A percentile compares a stretch with the other conserved stretches of the same genome.
Conservation (phyloP, 2,329 filamentous ascomycete species). For the Sclerotinia sclerotiorum region DNA sequence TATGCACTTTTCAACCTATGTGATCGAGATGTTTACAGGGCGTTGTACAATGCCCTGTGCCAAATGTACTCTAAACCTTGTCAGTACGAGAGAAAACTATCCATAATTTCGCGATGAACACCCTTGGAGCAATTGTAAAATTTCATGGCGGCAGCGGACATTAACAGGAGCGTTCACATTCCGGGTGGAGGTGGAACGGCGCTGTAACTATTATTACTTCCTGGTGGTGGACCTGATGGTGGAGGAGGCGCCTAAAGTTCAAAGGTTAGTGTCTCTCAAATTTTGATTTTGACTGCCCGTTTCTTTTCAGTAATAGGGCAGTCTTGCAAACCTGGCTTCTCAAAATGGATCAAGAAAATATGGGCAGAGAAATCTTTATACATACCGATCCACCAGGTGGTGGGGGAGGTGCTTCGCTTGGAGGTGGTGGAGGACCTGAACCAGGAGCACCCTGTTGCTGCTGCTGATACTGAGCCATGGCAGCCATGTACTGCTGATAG, state of each 20-base stretch:
- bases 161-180: constrained; percentile 40
- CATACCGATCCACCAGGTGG: constrained; percentile 52
- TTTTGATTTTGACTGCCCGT: neutral
- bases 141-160: neutral
- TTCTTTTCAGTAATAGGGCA: no score
- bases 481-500: constrained; percentile 70
- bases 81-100: constrained; percentile 9
- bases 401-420: constrained; percentile 53
- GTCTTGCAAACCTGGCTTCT: constrained; percentile 12
- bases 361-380: constrained; percentile 12
- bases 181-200: constrained; percentile 57
- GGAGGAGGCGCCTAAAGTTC: constrained; percentile 53
- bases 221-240: constrained; percentile 54
- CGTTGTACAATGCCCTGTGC: no score
- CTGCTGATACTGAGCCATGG: constrained; percentile 51
- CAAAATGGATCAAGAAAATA: constrained; percentile 8
- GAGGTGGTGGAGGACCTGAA: constrained; percentile 54
- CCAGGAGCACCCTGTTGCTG: constrained; percentile 45
- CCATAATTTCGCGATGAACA: constrained; percentile 1
- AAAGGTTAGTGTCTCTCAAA: constrained; percentile 23
- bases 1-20: constrained; percentile 1
- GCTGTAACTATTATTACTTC: constrained; percentile 55
- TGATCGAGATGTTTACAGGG: neutral
- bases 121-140: neutral
- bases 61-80: neutral